Conservation (phyloP, 2,329 filamentous ascomycete species). For the Trichoderma lentiforme region DNA sequence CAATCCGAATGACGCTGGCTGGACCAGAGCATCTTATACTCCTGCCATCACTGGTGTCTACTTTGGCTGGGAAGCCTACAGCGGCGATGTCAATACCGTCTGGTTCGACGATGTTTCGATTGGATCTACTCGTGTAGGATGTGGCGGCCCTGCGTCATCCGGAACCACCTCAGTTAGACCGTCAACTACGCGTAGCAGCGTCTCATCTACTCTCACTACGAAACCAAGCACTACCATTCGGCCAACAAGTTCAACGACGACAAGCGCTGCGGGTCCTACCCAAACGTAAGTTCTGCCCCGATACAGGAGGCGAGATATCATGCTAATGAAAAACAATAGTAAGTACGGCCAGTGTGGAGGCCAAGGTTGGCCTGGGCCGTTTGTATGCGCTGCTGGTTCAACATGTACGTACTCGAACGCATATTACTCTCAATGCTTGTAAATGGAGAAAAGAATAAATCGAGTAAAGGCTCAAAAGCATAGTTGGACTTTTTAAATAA, state of each 20-base stretch:
- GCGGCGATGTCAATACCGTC: conserved; percentile 7
- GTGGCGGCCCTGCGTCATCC: background rate
- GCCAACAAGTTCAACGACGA: conserved; percentile 6
- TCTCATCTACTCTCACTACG: background rate
- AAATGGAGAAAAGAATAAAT: background rate
- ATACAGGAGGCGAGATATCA: background rate
- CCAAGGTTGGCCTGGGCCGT: background rate
- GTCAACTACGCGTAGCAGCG: background rate
- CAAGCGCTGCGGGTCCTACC: background rate
- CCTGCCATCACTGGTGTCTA: conserved; percentile 9
- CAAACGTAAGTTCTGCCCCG: background rate
- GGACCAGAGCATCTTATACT: background rate
- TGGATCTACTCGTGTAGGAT: conserved; percentile 2
- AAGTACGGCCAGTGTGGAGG: conserved; percentile 12
- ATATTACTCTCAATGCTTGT: conserved; percentile 15
- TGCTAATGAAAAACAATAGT: background rate
- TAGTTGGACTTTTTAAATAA: background rate
- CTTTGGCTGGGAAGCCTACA: conserved; percentile 16
- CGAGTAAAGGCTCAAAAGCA: background rate
- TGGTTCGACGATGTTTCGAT: conserved; percentile 13
- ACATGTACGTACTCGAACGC: background rate
- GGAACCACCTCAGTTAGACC: background rate
- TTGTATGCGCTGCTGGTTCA: conserved; percentile 4
- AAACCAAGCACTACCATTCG: conserved; percentile 11
- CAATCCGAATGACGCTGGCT: conserved; percentile 11